Conservation (phyloP, 2,329 filamentous ascomycete species). For the Trichoderma atrobrunneum region DNA sequence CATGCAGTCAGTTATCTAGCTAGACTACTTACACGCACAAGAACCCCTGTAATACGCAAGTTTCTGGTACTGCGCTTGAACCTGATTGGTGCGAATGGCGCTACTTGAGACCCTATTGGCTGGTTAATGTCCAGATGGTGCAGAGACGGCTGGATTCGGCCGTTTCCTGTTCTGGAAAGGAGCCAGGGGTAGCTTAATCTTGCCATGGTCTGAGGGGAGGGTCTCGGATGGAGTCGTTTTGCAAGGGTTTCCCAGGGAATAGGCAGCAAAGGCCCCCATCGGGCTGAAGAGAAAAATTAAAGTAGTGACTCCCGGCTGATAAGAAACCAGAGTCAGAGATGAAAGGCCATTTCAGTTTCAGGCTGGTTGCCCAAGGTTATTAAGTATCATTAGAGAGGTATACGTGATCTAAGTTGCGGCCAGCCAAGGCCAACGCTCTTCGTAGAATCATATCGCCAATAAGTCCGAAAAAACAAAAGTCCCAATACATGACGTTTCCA, state of each 20-base stretch:
- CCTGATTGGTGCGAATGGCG: not conserved
- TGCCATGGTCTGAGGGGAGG: not conserved
- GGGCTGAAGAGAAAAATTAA: not conserved
- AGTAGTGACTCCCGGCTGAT: not conserved
- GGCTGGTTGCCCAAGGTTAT: not conserved
- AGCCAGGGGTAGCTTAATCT: slow-evolving; percentile 11
- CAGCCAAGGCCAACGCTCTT: not conserved
- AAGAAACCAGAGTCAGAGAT: not conserved
- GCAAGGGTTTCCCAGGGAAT: not conserved
- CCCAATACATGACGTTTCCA: not conserved
- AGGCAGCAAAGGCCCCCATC: not conserved
- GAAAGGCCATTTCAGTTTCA: not conserved
- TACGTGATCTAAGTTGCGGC: slow-evolving; percentile 2
- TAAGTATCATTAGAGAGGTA: not conserved
- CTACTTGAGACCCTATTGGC: not conserved
- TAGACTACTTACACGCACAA: too few relatives aligned
- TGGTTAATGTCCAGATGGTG: not conserved
- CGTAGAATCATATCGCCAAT: slow-evolving; percentile 12
- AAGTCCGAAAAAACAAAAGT: not conserved
- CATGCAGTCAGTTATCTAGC: too few relatives aligned
- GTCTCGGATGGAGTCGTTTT: not conserved
- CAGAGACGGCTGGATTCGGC: not conserved
- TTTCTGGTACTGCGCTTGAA: not conserved
- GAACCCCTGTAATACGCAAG: not conserved
- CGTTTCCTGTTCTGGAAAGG: slow-evolving; percentile 4